Percentiles rank a stretch among this genome's conserved stretches.
Evolutionary conservation across 768 basidiomycete species (phyloP).

Genomic region (Dendrothele bispora): DNA sequence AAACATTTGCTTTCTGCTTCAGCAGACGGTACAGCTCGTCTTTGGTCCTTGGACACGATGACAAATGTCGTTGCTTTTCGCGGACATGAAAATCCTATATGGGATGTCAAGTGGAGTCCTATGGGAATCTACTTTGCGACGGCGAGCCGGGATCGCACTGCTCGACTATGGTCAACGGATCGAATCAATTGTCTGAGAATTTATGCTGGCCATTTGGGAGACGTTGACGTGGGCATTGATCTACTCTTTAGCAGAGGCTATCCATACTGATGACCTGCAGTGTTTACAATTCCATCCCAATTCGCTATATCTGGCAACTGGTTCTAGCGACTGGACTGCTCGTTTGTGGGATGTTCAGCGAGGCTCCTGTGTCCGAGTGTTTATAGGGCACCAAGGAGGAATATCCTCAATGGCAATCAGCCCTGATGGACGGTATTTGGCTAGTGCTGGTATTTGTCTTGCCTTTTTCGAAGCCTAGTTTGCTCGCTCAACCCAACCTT

Average conservation of each 20-base stretch:
- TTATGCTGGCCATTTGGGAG: slow-evolving; percentile 94
- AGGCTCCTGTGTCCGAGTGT: slow-evolving; percentile 90
- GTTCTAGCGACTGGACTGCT: slow-evolving; percentile 94
- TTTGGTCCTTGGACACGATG: slow-evolving; percentile 97
- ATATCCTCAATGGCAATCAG: slow-evolving; percentile 86
- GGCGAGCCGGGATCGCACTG: slow-evolving; percentile 90
- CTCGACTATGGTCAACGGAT: slow-evolving; percentile 95
- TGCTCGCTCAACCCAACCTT: neutral
- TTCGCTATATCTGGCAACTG: slow-evolving; percentile 94
- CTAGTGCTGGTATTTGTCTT: slow-evolving; percentile 69
- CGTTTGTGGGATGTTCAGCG: slow-evolving; percentile 98
- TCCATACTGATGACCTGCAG: slow-evolving; percentile 38
- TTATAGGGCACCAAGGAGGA: slow-evolving; percentile 91
- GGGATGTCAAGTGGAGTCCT: slow-evolving; percentile 99
- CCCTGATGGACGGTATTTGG: slow-evolving; percentile 92
- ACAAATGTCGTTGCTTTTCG: slow-evolving; percentile 91
- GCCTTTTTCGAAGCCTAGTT: neutral
- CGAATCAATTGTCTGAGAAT: slow-evolving; percentile 81
- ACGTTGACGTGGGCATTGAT: slow-evolving; percentile 82
- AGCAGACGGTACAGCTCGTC: slow-evolving; percentile 84
- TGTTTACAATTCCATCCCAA: slow-evolving; percentile 97
- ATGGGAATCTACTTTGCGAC: slow-evolving; percentile 99
- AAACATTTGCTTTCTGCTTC: slow-evolving; percentile 89
- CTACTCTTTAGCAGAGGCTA: neutral
- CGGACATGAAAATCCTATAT: slow-evolving; percentile 95